Evolutionary conservation across 2,329 filamentous ascomycete genomes (phyloP), one percentile per base, ranked within the genome.

Genomic region (Trichoderma cornu-damae): DNA sequence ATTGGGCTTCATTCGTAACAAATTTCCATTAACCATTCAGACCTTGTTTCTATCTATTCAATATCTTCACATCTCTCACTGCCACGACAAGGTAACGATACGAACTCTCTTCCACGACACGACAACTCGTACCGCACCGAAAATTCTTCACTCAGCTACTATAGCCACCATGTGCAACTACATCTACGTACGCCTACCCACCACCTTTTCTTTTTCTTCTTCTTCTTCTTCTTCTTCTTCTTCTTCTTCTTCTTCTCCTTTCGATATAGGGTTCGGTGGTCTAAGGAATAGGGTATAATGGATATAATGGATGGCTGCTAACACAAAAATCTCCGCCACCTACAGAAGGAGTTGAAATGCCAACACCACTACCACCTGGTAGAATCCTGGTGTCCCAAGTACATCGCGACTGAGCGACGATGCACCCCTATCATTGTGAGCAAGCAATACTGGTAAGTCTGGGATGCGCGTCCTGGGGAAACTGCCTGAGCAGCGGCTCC

Each of bases 261-360:
- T 28, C 16, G n/a, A 35, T 43, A 20, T 22, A 6, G 20, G 32
- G 24, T 26, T 18, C 2, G 37, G 18, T 12, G 24, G 24, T 20
- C 24, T 3, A 34, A n/a, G n/a, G n/a, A n/a, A n/a, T n/a, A n/a
- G n/a, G n/a, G n/a, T n/a, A n/a, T n/a, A n/a, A n/a, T n/a, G n/a
- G n/a, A n/a, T n/a, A 26, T 37, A 2, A 22, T 34, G 6, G 22
- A 37, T 24, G 16, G 20, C 18, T 43, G 51, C 62, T 64, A 57
- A 63, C 61, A 35, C 22, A 6, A 34, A n/a, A 24, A 3, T 16
- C 6, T 34, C 40, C 11, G 38, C 42, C 22, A n/a, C 22, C 44
- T 34, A 20, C 60, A 79, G 78, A 78, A 78, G 59, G 76, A 80
- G 60, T 72, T 80, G 59, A 77, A 78, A 67, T 80, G 79, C 61